phyloP scores from a whole-genome alignment of 2,329 filamentous ascomycete genomes.

The Tolypocladium pustulatum region DNA sequence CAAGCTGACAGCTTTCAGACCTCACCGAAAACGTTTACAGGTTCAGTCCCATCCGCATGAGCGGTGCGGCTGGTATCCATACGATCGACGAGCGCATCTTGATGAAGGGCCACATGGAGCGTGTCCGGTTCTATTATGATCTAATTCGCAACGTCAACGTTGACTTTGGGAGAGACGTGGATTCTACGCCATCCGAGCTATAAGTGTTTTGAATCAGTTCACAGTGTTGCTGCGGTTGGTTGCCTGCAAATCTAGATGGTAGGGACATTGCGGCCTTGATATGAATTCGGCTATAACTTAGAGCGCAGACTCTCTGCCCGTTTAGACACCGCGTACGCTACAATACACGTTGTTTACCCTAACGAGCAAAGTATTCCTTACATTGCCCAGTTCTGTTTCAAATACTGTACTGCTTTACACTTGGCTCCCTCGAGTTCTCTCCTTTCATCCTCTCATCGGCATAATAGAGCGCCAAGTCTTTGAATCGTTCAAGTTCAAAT shows the following conservation, averaged over 20 bases:
- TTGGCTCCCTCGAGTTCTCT: too few species aligned
- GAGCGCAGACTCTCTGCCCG: too few species aligned
- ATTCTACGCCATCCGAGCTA: not conserved
- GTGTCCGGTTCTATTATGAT: constrained; percentile 32
- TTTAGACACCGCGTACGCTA: too few species aligned
- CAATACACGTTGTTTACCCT: too few species aligned
- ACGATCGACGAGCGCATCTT: constrained; percentile 30
- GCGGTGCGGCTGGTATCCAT: constrained; percentile 22
- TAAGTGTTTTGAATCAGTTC: not conserved
- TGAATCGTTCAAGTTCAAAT: too few species aligned
- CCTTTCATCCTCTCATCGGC: too few species aligned
- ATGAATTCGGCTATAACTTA: not conserved
- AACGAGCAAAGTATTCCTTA: too few species aligned
- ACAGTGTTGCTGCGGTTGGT: not conserved
- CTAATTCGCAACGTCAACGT: constrained; percentile 34
- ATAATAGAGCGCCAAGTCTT: too few species aligned
- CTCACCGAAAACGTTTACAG: constrained; percentile 27
- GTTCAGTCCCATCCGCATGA: constrained; percentile 26
- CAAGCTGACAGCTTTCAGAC: constrained; percentile 6
- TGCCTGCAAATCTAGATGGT: not conserved
- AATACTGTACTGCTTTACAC: too few species aligned
- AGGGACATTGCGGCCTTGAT: not conserved
- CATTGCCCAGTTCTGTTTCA: too few species aligned
- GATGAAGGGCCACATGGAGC: constrained; percentile 26
- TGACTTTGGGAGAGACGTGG: not conserved